phyloP scores from a whole-genome alignment of 2,329 filamentous ascomycete species.

The Massarina eburnea region DNA sequence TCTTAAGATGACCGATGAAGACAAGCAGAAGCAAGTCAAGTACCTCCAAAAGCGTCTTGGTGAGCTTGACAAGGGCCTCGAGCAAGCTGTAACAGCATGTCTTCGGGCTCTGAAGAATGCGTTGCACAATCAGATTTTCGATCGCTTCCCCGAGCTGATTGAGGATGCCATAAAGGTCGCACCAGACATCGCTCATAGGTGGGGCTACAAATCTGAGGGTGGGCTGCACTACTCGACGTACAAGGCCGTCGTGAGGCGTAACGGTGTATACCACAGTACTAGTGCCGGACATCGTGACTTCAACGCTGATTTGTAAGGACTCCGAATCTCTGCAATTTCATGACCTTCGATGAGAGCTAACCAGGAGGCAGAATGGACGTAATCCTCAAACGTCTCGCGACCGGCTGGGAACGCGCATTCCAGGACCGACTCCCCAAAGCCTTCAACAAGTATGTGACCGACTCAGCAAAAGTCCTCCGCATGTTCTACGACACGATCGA shows the following conservation, averaged over 20 bases:
- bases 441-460: slow-evolving; percentile 40
- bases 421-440: slow-evolving; percentile 46
- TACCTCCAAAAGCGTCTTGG: slow-evolving; percentile 45
- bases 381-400: slow-evolving; percentile 44
- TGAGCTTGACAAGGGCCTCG: slow-evolving; percentile 46
- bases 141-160: slow-evolving; percentile 46
- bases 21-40: slow-evolving; percentile 42
- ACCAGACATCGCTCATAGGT: slow-evolving; percentile 31
- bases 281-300: slow-evolving; percentile 44
- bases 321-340: slow-evolving; percentile 6
- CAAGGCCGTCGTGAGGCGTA: slow-evolving; percentile 56
- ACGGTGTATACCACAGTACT: slow-evolving; percentile 49
- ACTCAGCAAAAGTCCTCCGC: slow-evolving; percentile 35
- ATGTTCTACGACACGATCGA: slow-evolving; percentile 49
- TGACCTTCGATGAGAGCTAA: neutral
- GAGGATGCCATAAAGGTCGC: slow-evolving; percentile 44
- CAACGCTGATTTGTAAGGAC: slow-evolving; percentile 38
- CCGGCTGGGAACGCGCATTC: slow-evolving; percentile 50
- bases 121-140: slow-evolving; percentile 51
- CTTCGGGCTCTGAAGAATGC: slow-evolving; percentile 44
- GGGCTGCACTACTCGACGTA: slow-evolving; percentile 58
- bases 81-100: slow-evolving; percentile 44
- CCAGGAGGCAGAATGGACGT: slow-evolving; percentile 30
- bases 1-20: slow-evolving; percentile 44
- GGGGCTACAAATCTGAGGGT: slow-evolving; percentile 47